Percentiles rank a stretch among this genome's conserved stretches.
These are phyloP conservation scores for Metschnikowia amazonensis DNA, from an alignment of 805 yeast species.

Conservation along the genomic window DNA sequence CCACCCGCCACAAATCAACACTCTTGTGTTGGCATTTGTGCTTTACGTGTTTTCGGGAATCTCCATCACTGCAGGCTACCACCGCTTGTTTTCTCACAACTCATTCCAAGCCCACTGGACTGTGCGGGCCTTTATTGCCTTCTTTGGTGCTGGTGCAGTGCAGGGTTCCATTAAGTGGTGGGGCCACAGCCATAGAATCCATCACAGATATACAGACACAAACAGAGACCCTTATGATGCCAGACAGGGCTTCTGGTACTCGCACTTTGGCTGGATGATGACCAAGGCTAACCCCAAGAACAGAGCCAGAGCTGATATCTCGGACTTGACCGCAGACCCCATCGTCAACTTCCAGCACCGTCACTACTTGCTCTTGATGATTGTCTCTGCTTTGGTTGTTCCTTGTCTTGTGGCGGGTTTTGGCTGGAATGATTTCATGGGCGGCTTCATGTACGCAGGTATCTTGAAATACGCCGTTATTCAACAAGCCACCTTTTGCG, in stretches of 20 bases:
- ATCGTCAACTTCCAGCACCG: slow-evolving; percentile 78
- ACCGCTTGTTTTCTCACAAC: slow-evolving; percentile 75
- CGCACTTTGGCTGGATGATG: slow-evolving; percentile 87
- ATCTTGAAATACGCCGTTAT: slow-evolving; percentile 62
- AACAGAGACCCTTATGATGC: slow-evolving; percentile 84
- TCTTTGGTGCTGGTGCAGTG: slow-evolving; percentile 78
- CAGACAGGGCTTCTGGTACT: slow-evolving; percentile 76
- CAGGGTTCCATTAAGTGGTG: slow-evolving; percentile 90
- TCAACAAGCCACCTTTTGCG: slow-evolving; percentile 85
- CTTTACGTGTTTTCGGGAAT: slow-evolving; percentile 61
- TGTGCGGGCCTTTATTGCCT: slow-evolving; percentile 60
- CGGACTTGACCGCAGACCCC: slow-evolving; percentile 74
- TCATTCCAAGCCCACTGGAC: slow-evolving; percentile 63
- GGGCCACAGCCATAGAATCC: slow-evolving; percentile 82
- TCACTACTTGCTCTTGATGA: slow-evolving; percentile 63
- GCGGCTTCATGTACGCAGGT: slow-evolving; percentile 79
- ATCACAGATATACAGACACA: slow-evolving; percentile 84
- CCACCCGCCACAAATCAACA: slow-evolving; percentile 48
- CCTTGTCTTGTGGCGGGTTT: slow-evolving; percentile 48
- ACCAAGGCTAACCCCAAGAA: slow-evolving; percentile 75
- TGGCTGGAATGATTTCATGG: slow-evolving; percentile 41
- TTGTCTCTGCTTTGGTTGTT: slow-evolving; percentile 54
- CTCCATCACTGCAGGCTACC: slow-evolving; percentile 83
- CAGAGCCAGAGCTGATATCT: slow-evolving; percentile 77
- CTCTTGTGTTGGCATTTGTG: slow-evolving; percentile 50